Base-by-base conservation (phyloP, 257 asterid genomes). In the Solanum medicagineum region DNA sequence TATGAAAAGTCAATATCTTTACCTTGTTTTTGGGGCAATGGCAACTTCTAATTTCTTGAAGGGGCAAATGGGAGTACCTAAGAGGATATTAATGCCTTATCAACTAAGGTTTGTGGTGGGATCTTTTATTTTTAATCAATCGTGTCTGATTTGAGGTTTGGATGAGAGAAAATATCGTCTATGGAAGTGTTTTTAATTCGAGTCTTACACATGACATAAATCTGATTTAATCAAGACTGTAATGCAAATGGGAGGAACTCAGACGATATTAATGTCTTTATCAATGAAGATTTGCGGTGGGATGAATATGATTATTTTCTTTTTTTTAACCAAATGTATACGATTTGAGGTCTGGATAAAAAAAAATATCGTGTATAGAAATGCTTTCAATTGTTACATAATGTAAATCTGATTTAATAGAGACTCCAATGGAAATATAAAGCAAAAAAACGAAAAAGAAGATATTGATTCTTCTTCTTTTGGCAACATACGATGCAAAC, bases 1-100 rank as follows among this genome's bases (percentile, higher is more conserved):
- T 44, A 81, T 90, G 95, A 92, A 88, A 90, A 90, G 94, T 89
- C 94, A 88, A 85, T 63, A 6, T 81, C 45, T 66, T 17, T 7
- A 1, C 11, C 17, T n/a, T 62, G 24, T 49, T 77, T 77, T 2
- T 2, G 82, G 73, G 85, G 79, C 79, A 44, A 32, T 82, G 79
- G 5, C 85, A 81, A 81, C 87, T 86, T 85, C 89, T 88, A 84
- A 63, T 68, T 84, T 70, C 87, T 88, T 90, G 92, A 92, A 92
- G 89, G 88, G 95, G 86, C 92, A 81, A 66, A 84, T 36, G 14
- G 66, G 66, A 81, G 80, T 53, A 70, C 19, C 29, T 4, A 70
- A 40, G 6, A 2, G 10, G 80, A 70, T 70, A 40, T 19, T 70
- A 3, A 60, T 60, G 5, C 26, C 11, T 60, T 13, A n/a, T 2